Conservation (phyloP, 345 rosid species). For the Pistacia vera region DNA sequence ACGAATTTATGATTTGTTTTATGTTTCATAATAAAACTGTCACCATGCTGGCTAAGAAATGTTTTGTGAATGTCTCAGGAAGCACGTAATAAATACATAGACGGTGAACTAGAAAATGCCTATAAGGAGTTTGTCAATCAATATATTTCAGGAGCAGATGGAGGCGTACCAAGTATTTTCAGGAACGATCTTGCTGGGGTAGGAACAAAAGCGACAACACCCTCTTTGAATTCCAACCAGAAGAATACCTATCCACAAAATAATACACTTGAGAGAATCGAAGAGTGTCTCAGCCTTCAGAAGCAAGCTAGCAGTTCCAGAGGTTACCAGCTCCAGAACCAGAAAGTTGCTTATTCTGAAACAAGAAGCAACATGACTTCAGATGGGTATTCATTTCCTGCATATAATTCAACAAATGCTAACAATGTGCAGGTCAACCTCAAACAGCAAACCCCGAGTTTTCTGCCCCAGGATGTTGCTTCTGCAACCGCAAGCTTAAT, state of each 20-base stretch:
- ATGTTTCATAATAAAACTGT: not conserved
- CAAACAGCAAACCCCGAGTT: not conserved
- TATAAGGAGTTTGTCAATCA: conserved; percentile 1
- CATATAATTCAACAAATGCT: conserved; percentile 9
- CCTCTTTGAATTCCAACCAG: conserved; percentile 13
- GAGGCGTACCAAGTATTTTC: not conserved
- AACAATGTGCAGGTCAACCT: not conserved
- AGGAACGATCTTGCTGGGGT: not conserved
- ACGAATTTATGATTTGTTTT: not conserved
- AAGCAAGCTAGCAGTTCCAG: not conserved
- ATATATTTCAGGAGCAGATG: not conserved
- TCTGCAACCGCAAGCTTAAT: not conserved
- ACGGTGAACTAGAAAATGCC: not conserved
- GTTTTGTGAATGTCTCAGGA: conserved; percentile 1
- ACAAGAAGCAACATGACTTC: not conserved
- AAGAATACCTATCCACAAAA: not conserved
- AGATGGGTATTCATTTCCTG: not conserved
- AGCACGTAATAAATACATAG: conserved; percentile 9
- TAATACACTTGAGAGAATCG: not conserved
- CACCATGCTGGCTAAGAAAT: conserved; percentile 12
- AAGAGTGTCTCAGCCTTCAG: not conserved
- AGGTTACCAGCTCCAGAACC: not conserved
- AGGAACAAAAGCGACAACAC: not conserved
- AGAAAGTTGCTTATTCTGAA: not conserved
- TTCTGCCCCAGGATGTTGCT: not conserved